These are phyloP conservation scores for Sanghuangporus weigelae DNA, from an alignment of 1,284 basidiomycete species.

Conservation along the genomic window DNA sequence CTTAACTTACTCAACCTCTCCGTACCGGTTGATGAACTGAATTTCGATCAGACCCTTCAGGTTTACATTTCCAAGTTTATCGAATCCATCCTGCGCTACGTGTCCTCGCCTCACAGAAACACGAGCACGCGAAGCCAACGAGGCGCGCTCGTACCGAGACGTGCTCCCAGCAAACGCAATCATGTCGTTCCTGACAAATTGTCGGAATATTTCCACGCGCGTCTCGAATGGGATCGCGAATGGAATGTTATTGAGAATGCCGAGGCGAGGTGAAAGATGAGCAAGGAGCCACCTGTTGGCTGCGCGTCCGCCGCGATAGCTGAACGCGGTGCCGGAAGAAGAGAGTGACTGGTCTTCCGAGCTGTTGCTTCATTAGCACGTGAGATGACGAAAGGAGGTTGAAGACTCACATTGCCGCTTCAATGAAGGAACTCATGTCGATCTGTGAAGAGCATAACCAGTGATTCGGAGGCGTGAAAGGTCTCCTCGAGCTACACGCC, in stretches of 20 bases:
- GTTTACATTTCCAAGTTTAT: slow-evolving; percentile 67
- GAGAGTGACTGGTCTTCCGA: slow-evolving; percentile 54
- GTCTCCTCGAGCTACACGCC: slow-evolving; percentile 62
- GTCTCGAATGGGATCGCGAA: slow-evolving; percentile 94
- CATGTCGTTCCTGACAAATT: slow-evolving; percentile 69
- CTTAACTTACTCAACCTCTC: slow-evolving; percentile 66
- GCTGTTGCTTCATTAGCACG: slow-evolving; percentile 27
- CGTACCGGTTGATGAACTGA: slow-evolving; percentile 87
- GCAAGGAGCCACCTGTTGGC: slow-evolving; percentile 69
- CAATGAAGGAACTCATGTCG: slow-evolving; percentile 83
- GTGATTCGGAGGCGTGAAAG: slow-evolving; percentile 77
- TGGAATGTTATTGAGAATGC: slow-evolving; percentile 92
- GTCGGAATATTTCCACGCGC: slow-evolving; percentile 84
- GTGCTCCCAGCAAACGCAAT: slow-evolving; percentile 19
- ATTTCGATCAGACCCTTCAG: slow-evolving; percentile 83
- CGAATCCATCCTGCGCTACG: slow-evolving; percentile 88
- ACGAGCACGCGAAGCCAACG: slow-evolving; percentile 30
- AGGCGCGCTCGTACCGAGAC: not conserved
- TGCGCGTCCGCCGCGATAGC: slow-evolving; percentile 28
- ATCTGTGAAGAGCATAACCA: slow-evolving; percentile 82
- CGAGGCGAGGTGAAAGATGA: slow-evolving; percentile 77
- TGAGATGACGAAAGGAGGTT: not conserved
- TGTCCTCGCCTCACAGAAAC: slow-evolving; percentile 69
- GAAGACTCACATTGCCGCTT: slow-evolving; percentile 74
- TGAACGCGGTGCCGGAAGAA: slow-evolving; percentile 22